Base-by-base conservation (phyloP, 352 stramenopile species). In the Phytophthora hibernalis region DNA sequence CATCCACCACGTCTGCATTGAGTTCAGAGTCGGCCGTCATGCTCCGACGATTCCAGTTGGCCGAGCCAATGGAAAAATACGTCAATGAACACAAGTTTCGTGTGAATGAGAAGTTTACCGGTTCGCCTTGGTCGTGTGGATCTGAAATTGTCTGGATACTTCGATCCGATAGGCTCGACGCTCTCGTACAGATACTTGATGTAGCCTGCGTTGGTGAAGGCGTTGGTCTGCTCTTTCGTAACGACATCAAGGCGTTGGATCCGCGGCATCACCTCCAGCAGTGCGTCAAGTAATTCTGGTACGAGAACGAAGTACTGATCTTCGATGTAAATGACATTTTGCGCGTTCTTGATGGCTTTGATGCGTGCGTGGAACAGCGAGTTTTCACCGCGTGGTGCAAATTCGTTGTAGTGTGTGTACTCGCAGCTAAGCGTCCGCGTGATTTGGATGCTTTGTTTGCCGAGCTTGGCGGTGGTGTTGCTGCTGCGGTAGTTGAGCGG, bases 11-110 rank as follows among this genome's bases (percentile, higher is more conserved):
- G 42, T 85, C 76, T 0, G 78, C 79, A 0, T 59, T 70, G n/a
- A 89, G 70, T 50, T 90, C 82, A 43, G 70, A 79, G 62, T 90
- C 82, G 2, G 67, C 76, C 13, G 77, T 89, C 61, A 70, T 70
- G 18, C 54, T 54, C 0, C 61, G 61, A 3, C 61, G 61, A 42
- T 90, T 89, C 82, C 79, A 90, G 65, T 90, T 90, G 26, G 68
- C 68, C 15, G 82, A 90, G 11, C 79, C 72, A 12, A 85, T 58
- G 2, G 77, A 84, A 3, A 90, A 35, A 57, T 82, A 88, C 82
- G 65, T 90, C 82, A 38, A 85, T 67, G 57, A 89, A 58, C 48
- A 86, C 52, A 7, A 80, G 24, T 61, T 87, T 87, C 24, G 53
- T 82, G 58, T 87, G 78, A 38, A 89, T 63, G 54, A 80, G 80